These are phyloP conservation scores for Neurospora sp. DNA, from an alignment of 495 filamentous ascomycete genomes.

Conservation along the genomic window DNA sequence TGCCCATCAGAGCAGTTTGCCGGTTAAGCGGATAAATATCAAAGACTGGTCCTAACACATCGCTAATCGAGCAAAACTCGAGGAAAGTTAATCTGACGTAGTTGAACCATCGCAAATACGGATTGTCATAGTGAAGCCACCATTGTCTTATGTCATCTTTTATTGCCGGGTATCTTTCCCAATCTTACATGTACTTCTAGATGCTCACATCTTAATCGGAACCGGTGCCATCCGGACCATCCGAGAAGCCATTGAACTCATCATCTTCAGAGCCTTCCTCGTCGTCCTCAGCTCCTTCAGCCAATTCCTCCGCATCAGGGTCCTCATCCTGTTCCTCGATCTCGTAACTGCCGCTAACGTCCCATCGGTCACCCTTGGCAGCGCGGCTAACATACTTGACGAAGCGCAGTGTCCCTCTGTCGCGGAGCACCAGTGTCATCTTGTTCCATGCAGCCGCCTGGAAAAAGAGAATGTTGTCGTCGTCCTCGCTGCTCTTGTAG, in stretches of 20 bases:
- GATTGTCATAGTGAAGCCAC: background rate
- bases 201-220: constrained; percentile 24
- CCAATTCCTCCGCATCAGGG: constrained; percentile 15
- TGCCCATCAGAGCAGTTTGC: background rate
- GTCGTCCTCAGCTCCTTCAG: constrained; percentile 12
- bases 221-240: constrained; percentile 28
- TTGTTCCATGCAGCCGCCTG: constrained; percentile 84
- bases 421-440: constrained; percentile 78
- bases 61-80: background rate
- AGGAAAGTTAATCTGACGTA: background rate
- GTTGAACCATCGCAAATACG: background rate
- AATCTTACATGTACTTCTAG: background rate
- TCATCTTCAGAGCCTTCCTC: constrained; percentile 33
- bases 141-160: background rate
- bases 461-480: constrained; percentile 85
- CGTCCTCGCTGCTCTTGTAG: constrained; percentile 71
- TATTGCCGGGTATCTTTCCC: background rate
- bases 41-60: background rate
- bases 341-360: constrained; percentile 62
- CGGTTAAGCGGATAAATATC: background rate
- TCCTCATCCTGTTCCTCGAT: constrained; percentile 40
- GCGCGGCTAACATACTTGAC: constrained; percentile 86
- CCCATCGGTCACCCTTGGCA: constrained; percentile 88
- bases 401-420: constrained; percentile 77
- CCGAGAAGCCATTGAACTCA: constrained; percentile 39